Evolutionary conservation across 805 yeast genomes (phyloP).

Genomic region (Komagataella kurtzmanii): DNA sequence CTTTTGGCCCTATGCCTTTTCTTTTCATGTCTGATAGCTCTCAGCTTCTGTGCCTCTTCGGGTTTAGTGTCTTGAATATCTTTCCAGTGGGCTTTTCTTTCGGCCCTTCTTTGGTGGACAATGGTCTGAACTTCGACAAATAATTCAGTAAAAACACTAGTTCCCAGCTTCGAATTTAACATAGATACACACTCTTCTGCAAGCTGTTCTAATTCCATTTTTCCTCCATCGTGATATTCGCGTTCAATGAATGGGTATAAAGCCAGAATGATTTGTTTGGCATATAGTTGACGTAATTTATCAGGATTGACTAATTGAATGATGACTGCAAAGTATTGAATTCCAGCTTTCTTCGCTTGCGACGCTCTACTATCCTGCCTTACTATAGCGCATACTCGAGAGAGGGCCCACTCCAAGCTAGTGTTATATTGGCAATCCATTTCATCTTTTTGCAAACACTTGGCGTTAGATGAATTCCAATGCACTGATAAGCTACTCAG

Average conservation of each 20-base stretch:
- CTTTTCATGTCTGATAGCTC: neutral
- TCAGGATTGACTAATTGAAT: conserved; percentile 23
- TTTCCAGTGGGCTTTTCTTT: conserved; percentile 53
- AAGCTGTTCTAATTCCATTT: conserved; percentile 35
- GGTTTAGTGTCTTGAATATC: neutral
- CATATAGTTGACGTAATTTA: conserved; percentile 27
- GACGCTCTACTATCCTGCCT: conserved; percentile 47
- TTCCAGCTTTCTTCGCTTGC: conserved; percentile 50
- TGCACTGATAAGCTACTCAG: conserved; percentile 42
- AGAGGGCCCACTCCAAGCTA: conserved; percentile 48
- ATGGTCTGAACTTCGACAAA: conserved; percentile 51
- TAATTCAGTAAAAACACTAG: conserved; percentile 47
- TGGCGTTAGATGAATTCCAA: conserved; percentile 40
- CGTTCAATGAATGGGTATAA: conserved; percentile 32
- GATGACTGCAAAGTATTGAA: conserved; percentile 59
- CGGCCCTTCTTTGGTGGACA: conserved; percentile 53
- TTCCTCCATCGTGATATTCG: conserved; percentile 24
- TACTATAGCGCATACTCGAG: conserved; percentile 47
- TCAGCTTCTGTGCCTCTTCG: conserved; percentile 31
- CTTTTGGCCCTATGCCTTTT: conserved; percentile 65
- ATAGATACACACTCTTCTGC: conserved; percentile 56
- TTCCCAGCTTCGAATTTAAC: conserved; percentile 58
- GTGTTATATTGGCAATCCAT: conserved; percentile 12
- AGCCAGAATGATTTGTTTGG: conserved; percentile 35
- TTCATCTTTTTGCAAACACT: conserved; percentile 14